Evolutionary conservation across 768 basidiomycete genomes (phyloP).

Genomic region (Phanerochaete sordida): DNA sequence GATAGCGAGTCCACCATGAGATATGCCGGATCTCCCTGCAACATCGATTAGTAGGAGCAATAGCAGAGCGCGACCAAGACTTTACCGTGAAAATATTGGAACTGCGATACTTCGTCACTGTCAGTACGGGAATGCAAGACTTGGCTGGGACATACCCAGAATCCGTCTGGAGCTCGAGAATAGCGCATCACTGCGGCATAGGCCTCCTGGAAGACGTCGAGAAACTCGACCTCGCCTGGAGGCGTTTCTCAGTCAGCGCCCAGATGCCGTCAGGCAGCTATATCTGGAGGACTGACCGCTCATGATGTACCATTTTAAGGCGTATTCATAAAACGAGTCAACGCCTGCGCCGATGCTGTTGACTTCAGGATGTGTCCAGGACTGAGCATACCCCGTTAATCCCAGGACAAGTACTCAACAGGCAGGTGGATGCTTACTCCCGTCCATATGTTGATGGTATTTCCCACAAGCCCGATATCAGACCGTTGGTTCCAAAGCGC

Average conservation of each 20-base stretch:
- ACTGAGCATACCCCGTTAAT: slow-evolving; percentile 31
- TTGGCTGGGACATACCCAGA: slow-evolving; percentile 57
- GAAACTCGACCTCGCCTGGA: slow-evolving; percentile 33
- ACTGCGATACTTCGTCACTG: slow-evolving; percentile 65
- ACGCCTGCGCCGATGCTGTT: slow-evolving; percentile 91
- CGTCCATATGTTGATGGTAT: slow-evolving; percentile 77
- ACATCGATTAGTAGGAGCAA: slow-evolving; percentile 21
- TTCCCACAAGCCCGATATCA: slow-evolving; percentile 81
- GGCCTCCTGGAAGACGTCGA: slow-evolving; percentile 37
- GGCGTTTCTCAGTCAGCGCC: background rate
- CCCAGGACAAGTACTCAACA: background rate
- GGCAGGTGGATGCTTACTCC: slow-evolving; percentile 53
- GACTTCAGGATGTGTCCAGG: slow-evolving; percentile 74
- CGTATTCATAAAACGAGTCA: slow-evolving; percentile 95
- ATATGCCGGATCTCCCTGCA: slow-evolving; percentile 67
- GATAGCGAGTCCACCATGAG: slow-evolving; percentile 90
- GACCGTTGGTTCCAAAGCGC: slow-evolving; percentile 92
- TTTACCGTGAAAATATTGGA: slow-evolving; percentile 58
- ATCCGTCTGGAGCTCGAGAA: slow-evolving; percentile 76
- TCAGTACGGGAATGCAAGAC: background rate
- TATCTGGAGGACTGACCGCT: slow-evolving; percentile 73
- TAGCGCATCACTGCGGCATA: slow-evolving; percentile 64
- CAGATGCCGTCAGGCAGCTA: no score
- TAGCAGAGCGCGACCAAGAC: no score
- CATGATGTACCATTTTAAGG: slow-evolving; percentile 87